Evolutionary conservation across 2,329 filamentous ascomycete species (phyloP).

Genomic region (Penicillium sp.): DNA sequence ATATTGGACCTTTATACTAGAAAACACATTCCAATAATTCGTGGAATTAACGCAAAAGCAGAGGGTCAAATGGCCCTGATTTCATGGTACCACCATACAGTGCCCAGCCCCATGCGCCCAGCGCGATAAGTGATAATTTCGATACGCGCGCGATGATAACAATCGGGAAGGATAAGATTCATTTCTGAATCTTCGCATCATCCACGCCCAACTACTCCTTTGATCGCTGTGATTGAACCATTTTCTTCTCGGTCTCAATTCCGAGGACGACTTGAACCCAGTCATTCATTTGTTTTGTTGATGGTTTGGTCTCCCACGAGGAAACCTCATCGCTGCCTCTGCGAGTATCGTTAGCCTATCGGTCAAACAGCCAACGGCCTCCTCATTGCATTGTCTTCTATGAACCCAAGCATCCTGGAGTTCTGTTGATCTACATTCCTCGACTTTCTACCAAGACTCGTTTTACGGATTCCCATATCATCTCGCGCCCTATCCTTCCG

Average conservation of each 20-base stretch:
- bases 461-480: not conserved
- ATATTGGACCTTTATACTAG: not conserved
- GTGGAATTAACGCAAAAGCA: not conserved
- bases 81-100: not conserved
- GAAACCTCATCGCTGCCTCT: not conserved
- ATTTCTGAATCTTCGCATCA: slow-evolving; percentile 15
- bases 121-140: slow-evolving; percentile 3
- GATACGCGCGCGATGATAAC: slow-evolving; percentile 21
- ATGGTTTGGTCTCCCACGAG: slow-evolving; percentile 2
- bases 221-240: not conserved
- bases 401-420: not conserved
- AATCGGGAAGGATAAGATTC: slow-evolving; percentile 21
- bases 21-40: not conserved
- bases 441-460: not conserved
- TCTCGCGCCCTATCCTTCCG: slow-evolving; percentile 1
- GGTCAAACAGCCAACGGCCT: not conserved
- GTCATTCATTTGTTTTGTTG: slow-evolving; percentile 7
- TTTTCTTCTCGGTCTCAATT: not conserved
- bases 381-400: not conserved
- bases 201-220: not conserved
- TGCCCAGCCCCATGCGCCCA: not conserved
- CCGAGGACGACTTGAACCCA: not conserved
- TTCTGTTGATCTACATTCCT: not conserved
- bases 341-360: not conserved
- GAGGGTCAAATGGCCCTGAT: not conserved